Percentiles rank a stretch among this genome's conserved stretches.
Evolutionary conservation across 192 early-diverging fungal species (phyloP).

Genomic region (Spinellus fusiger): DNA sequence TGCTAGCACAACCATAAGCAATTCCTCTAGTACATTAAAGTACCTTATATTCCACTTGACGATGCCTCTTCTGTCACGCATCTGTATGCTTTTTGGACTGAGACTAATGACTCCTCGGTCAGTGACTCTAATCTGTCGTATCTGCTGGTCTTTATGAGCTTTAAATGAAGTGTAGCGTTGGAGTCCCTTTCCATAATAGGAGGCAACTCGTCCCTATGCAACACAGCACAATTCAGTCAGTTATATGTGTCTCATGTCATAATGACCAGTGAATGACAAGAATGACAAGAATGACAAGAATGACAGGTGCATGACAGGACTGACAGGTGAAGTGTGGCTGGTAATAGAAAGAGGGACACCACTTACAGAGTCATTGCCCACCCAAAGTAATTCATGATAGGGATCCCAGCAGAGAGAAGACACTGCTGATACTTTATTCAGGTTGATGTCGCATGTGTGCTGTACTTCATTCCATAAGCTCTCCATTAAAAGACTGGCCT

Average conservation of each 20-base stretch:
- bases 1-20: constrained; percentile 16
- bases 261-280: neutral
- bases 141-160: constrained; percentile 53
- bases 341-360: neutral
- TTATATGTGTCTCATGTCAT: neutral
- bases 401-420: constrained; percentile 57
- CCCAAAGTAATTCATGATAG: constrained; percentile 80
- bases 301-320: neutral
- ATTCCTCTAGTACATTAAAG: constrained; percentile 14
- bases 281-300: neutral
- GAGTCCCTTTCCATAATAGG: constrained; percentile 53
- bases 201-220: constrained; percentile 61
- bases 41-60: constrained; percentile 52
- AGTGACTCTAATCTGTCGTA: constrained; percentile 58
- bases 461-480: constrained; percentile 33
- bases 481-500: constrained; percentile 13
- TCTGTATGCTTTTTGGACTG: constrained; percentile 53
- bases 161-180: constrained; percentile 68
- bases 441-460: constrained; percentile 23
- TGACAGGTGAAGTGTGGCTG: too few species aligned
- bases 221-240: neutral
- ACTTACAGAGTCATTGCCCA: constrained; percentile 76
- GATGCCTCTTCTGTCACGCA: constrained; percentile 49
- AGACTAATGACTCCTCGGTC: constrained; percentile 63
- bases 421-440: constrained; percentile 30